Base-by-base conservation (phyloP, 495 filamentous ascomycete genomes). In the Hypoxylon crocopeplum region DNA sequence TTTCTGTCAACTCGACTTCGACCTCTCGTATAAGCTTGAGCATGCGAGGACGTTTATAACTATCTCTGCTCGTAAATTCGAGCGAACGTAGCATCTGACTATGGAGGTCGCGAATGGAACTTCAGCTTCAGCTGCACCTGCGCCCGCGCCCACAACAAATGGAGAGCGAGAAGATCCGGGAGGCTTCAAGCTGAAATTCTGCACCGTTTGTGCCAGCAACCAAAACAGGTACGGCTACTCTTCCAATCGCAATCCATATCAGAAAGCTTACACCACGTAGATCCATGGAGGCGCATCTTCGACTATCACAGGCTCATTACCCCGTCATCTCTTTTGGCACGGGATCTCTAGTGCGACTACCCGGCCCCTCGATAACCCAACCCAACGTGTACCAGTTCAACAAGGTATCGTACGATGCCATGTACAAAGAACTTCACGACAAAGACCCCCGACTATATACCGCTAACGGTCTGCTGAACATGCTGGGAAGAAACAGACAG, bases 341-440 rank as follows among this genome's bases (percentile, higher is more conserved):
- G 1, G 95, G 95, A 49, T 95, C 91, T 21, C 84, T 96, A 2
- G 95, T 99, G 48, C 91, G 95, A 27, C 84, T 99, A 1, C 95
- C 95, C 2, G 95, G 95, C 0, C 94, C 95, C 1, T 87, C 88
- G 12, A 93, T 97, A 59, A 85, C 84, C 21, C 88, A 97, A 72
- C 95, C 95, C 24, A 98, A 99, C 70, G 93, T 98, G 58, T 99
- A 98, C 81, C 82, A 84, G 53, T 99, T 99, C 83, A 97, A 98
- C 72, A 87, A 85, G 63, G 96, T 92, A 5, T 94, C 92, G 22
- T 99, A 99, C 76, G 82, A 85, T 50, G 82, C 85, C 62, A 99
- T 99, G 84, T 94, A 94, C 74, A 83, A 89, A 48, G 93, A 97
- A 67, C 84, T 99, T 0, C 78, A 86, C 30, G 69, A 79, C 27